phyloP scores from a whole-genome alignment of 805 yeast genomes.

The Tetrapisispora arboricola region DNA sequence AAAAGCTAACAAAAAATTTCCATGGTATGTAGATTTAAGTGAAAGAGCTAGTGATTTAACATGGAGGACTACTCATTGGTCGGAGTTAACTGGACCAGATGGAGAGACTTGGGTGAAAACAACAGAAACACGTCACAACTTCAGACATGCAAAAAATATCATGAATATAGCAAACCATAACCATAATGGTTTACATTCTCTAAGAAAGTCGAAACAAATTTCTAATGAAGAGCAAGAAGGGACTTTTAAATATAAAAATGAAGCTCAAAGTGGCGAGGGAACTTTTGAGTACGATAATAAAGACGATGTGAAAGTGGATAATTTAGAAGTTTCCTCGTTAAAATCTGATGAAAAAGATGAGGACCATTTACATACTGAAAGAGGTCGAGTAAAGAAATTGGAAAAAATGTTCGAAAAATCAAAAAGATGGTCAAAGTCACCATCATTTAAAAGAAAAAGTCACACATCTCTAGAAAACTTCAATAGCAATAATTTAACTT shows the following conservation, averaged over 20 bases:
- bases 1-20: constrained; percentile 32
- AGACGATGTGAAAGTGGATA: neutral
- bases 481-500: neutral
- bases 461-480: neutral
- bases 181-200: neutral
- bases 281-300: too few species aligned
- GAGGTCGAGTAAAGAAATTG: constrained; percentile 10
- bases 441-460: constrained; percentile 5
- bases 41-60: constrained; percentile 47
- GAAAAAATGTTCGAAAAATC: constrained; percentile 17
- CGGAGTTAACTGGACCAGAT: constrained; percentile 22
- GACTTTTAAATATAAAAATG: neutral
- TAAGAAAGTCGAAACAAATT: neutral
- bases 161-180: neutral
- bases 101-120: constrained; percentile 20
- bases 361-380: neutral
- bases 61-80: constrained; percentile 37
- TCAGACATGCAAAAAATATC: neutral
- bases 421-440: constrained; percentile 16
- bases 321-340: neutral
- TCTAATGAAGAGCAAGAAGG: neutral
- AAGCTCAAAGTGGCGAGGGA: neutral
- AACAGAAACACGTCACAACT: neutral
- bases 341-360: neutral
- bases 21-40: constrained; percentile 56